A percentile compares a stretch with the other conserved stretches of the same genome.
These are phyloP conservation scores for Monilinia vaccinii-corymbosi DNA, from an alignment of 2,329 filamentous ascomycete species.

Conservation along the genomic window DNA sequence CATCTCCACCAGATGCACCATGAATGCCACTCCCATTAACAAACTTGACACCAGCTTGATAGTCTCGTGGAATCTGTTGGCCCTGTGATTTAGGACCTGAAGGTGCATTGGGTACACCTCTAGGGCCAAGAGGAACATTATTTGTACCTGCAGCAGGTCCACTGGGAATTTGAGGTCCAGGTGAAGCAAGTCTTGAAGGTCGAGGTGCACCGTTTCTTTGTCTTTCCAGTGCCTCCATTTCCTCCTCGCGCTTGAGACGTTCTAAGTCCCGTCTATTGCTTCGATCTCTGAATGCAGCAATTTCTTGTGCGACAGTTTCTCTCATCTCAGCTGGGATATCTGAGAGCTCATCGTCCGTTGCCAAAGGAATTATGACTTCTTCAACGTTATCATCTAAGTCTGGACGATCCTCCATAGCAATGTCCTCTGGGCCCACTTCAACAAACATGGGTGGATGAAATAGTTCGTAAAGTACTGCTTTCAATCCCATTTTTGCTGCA, in stretches of 20 bases:
- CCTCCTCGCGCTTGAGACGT: conserved; percentile 78
- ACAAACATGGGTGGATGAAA: conserved; percentile 53
- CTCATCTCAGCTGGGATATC: conserved; percentile 96
- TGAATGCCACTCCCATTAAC: conserved; percentile 69
- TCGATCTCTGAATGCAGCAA: conserved; percentile 85
- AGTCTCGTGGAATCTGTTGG: conserved; percentile 57
- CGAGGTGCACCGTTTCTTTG: conserved; percentile 59
- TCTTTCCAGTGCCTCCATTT: conserved; percentile 80
- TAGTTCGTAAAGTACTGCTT: conserved; percentile 59
- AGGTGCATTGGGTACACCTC: conserved; percentile 64
- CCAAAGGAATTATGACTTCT: conserved; percentile 81
- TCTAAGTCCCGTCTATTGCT: conserved; percentile 85
- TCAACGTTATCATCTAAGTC: conserved; percentile 59
- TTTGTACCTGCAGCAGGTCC: conserved; percentile 58
- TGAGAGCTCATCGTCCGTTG: conserved; percentile 83
- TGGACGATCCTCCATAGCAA: conserved; percentile 54
- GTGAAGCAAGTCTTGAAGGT: conserved; percentile 61
- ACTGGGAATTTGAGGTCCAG: conserved; percentile 44
- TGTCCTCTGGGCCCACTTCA: conserved; percentile 57
- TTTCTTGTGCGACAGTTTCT: conserved; percentile 88
- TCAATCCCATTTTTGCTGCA: conserved; percentile 57
- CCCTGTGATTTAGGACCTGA: conserved; percentile 58
- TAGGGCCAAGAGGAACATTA: conserved; percentile 67
- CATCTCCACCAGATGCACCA: conserved; percentile 37
- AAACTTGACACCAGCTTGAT: conserved; percentile 71